Evolutionary conservation across 2,329 filamentous ascomycete genomes (phyloP).

Genomic region (Fusarium xylarioides): DNA sequence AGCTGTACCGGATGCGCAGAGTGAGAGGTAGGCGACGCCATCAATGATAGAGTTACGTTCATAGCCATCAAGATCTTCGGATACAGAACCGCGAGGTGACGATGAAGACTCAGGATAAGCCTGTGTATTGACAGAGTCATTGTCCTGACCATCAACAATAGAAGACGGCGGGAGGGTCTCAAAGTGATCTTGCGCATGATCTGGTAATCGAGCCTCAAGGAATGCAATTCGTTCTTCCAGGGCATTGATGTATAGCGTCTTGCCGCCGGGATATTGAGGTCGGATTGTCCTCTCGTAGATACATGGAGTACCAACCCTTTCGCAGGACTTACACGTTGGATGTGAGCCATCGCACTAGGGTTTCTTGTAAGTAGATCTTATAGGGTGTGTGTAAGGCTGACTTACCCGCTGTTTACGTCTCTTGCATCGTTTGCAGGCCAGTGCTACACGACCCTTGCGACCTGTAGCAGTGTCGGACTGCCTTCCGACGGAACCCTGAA

Average conservation of each 20-base stretch:
- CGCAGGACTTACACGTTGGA: neutral
- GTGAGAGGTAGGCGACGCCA: neutral
- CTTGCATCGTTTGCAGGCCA: neutral
- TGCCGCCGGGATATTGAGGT: neutral
- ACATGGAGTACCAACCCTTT: neutral
- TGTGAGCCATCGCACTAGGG: neutral
- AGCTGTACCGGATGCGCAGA: fast-evolving
- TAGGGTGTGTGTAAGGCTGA: neutral
- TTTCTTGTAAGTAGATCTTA: fast-evolving
- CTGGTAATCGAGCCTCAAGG: neutral
- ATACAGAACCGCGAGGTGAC: fast-evolving
- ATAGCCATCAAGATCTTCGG: fast-evolving
- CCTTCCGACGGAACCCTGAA: neutral
- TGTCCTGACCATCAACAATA: neutral
- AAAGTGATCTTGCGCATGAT: neutral
- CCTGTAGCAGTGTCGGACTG: neutral
- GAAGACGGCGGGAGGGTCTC: neutral
- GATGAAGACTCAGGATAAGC: neutral
- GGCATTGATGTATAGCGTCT: neutral
- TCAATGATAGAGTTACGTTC: neutral
- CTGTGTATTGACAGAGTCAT: fast-evolving
- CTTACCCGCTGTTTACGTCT: neutral
- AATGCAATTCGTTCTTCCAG: neutral
- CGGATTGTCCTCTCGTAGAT: neutral
- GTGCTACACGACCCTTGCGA: neutral